A percentile compares a stretch with the other conserved stretches of the same genome.
Evolutionary conservation across 495 filamentous ascomycete species (phyloP).

Genomic region (Lentithecium fluviatile): DNA sequence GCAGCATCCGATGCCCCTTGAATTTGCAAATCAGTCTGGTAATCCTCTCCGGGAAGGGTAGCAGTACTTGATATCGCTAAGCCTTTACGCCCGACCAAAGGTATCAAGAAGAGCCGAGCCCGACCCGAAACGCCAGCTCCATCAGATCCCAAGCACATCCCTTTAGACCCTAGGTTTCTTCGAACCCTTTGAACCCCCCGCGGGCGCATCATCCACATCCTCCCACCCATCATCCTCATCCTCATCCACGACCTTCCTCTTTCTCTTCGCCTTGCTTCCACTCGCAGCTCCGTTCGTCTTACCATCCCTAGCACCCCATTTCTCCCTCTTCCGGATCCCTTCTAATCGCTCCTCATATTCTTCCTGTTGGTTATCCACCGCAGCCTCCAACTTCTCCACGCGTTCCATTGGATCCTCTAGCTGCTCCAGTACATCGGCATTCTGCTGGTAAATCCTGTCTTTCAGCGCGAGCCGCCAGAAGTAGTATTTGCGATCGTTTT

Average conservation of each 20-base stretch:
- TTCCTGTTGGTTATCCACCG: constrained; percentile 71
- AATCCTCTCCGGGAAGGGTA: no score
- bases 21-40: no score
- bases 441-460: constrained; percentile 75
- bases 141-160: no score
- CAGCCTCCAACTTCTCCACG: constrained; percentile 77
- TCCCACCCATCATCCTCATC: constrained; percentile 28
- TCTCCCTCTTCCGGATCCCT: constrained; percentile 48
- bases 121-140: no score
- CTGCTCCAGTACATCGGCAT: constrained; percentile 73
- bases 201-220: constrained; percentile 2
- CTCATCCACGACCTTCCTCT: constrained; percentile 48
- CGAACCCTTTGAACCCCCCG: constrained; percentile 17
- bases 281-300: constrained; percentile 18
- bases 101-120: no score
- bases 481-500: constrained; percentile 64
- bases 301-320: constrained; percentile 30
- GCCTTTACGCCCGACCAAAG: no score
- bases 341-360: constrained; percentile 73
- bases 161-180: constrained; percentile 19
- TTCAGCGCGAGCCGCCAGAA: constrained; percentile 85
- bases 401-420: constrained; percentile 68
- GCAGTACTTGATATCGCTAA: no score
- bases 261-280: constrained; percentile 40
- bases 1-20: no score